Evolutionary conservation across 345 rosid genomes (phyloP), one percentile per base, ranked within the genome.

Genomic region (Toxicodendron radicans): DNA sequence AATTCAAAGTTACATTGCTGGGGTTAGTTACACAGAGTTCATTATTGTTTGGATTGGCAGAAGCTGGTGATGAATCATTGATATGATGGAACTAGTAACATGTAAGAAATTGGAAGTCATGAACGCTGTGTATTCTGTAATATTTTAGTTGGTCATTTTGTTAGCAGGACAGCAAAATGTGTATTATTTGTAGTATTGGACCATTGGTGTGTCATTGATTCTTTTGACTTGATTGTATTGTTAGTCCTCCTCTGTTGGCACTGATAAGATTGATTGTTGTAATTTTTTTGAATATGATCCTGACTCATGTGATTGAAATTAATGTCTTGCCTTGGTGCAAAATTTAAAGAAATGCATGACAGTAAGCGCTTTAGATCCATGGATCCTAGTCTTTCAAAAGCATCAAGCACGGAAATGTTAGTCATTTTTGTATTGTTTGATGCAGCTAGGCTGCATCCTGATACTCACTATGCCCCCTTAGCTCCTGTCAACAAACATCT

Each of bases 61-160:
- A 83, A 46, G 85, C 87, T 61, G 84, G 85, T 53, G 86, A 84
- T 53, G 84, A 66, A 71, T 85, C 87, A 6, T 59, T 84, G 81
- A 70, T 89, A 2, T 63, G 78, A 71, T 60, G 78, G 73, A 72
- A 58, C 45, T 38, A 33, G 30, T 4, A 33, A 1, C 20, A 38
- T 23, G 35, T 27, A 18, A n/a, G 71, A 18, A 45, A 46, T 65
- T 68, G 32, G 27, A 45, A 18, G 64, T 24, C 17, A 1, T 66
- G 70, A 45, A 57, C 45, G 30, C 12, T 68, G 64, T 45, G 20
- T 64, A 1, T 14, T 65, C 14, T 32, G 14, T 74, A 10, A 30
- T 48, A 52, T 17, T 7, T 46, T 5, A 13, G 11, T 64, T 68
- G 70, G n/a, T 56, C 18, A 30, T 66, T 16, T 74, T 48, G 10